Evolutionary conservation across 164 flowering plant species (phyloP).

Genomic region (Magnolia officinalis): DNA sequence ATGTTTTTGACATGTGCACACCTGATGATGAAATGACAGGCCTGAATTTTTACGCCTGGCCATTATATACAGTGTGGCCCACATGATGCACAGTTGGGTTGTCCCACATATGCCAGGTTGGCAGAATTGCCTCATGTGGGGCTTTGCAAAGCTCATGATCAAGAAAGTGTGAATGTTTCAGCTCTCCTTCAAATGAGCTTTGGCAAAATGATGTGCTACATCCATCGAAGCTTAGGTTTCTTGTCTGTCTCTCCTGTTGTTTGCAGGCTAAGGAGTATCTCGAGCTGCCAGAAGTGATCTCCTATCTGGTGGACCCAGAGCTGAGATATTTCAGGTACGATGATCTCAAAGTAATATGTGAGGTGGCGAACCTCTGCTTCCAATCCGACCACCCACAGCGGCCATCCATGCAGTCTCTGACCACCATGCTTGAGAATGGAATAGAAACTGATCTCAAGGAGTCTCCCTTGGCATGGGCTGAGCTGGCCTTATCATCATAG

Average conservation of each 20-base stretch:
- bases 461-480: conserved; percentile 95
- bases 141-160: too few species aligned
- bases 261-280: conserved; percentile 80
- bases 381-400: conserved; percentile 40
- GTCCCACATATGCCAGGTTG: too few species aligned
- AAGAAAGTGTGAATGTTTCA: too few species aligned
- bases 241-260: not conserved
- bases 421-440: conserved; percentile 54
- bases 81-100: too few species aligned
- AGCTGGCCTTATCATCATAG: conserved; percentile 74
- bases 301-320: conserved; percentile 73
- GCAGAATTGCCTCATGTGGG: too few species aligned
- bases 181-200: not conserved
- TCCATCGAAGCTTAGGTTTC: not conserved
- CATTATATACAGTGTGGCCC: too few species aligned
- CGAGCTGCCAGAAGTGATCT: conserved; percentile 60
- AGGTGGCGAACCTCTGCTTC: conserved; percentile 62
- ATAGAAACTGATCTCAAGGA: conserved; percentile 66
- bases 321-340: conserved; percentile 60
- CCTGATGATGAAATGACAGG: too few species aligned
- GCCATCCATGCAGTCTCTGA: conserved; percentile 58
- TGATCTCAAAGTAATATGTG: conserved; percentile 69
- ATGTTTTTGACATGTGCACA: too few species aligned
- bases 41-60: too few species aligned
- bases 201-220: not conserved